A percentile compares a stretch with the other conserved stretches of the same genome.
Evolutionary conservation across 352 stramenopile species (phyloP).

Genomic region (Pythium scleroteichum): DNA sequence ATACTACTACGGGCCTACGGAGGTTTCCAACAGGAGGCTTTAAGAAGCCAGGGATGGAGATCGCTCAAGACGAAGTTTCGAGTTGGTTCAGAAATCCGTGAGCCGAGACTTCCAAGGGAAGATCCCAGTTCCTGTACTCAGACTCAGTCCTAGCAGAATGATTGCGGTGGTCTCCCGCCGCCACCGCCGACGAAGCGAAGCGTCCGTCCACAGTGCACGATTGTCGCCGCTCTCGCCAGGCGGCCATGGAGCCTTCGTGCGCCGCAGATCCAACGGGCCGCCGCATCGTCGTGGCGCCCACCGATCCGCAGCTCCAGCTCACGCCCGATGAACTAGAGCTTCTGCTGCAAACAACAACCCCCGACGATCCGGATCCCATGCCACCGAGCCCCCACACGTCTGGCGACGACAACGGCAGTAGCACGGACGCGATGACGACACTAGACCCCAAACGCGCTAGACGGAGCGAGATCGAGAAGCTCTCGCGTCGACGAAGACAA

Average conservation of each 20-base stretch:
- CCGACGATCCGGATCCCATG: conserved; percentile 1
- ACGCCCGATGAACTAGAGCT: conserved; percentile 25
- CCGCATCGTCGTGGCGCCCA: not conserved
- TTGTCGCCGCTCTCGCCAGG: not conserved
- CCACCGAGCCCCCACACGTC: conserved; percentile 13
- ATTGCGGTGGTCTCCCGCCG: not conserved
- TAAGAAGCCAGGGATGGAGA: too few species aligned
- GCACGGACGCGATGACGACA: not conserved
- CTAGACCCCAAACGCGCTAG: conserved; percentile 32
- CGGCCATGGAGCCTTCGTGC: conserved; percentile 8
- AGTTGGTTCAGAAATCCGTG: not conserved
- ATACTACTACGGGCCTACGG: too few species aligned
- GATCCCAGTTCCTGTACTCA: not conserved
- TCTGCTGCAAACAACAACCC: conserved; percentile 26
- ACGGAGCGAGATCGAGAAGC: conserved; percentile 63
- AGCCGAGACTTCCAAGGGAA: not conserved
- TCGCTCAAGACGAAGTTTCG: too few species aligned
- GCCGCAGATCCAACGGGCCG: not conserved
- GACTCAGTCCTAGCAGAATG: conserved; percentile 6
- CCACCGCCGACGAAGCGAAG: too few species aligned
- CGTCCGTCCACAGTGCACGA: too few species aligned
- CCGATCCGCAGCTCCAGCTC: conserved; percentile 25
- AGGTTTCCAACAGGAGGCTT: too few species aligned
- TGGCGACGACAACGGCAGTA: conserved; percentile 19
- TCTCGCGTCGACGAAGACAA: conserved; percentile 36